Evolutionary conservation across 805 yeast species (phyloP).

Genomic region (Vanderwaltozyma verrucispora): DNA sequence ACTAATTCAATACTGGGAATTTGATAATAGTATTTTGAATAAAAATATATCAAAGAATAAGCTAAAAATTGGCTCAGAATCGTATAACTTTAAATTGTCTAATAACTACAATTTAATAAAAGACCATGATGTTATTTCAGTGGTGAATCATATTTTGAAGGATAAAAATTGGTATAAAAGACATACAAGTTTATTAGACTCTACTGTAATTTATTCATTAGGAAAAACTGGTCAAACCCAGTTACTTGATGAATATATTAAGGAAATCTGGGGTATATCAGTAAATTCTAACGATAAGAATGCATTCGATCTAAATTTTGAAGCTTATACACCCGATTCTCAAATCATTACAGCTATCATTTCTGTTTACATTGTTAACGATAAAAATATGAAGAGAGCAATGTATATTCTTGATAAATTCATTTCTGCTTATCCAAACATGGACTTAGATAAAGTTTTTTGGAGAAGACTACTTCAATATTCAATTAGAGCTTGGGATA

Average conservation of each 20-base stretch:
- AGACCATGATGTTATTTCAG: slow-evolving; percentile 9
- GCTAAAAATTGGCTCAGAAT: background rate
- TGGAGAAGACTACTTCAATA: slow-evolving; percentile 21
- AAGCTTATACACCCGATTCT: slow-evolving; percentile 9
- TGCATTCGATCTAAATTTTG: background rate
- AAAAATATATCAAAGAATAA: background rate
- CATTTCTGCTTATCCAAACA: slow-evolving; percentile 12
- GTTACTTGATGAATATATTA: slow-evolving; percentile 12
- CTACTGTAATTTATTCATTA: slow-evolving; percentile 18
- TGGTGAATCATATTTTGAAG: slow-evolving; percentile 6
- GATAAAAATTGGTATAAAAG: slow-evolving; percentile 4
- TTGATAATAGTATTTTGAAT: background rate
- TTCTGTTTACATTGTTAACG: slow-evolving; percentile 11
- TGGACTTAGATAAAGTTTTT: slow-evolving; percentile 13
- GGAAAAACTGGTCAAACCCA: slow-evolving; percentile 14
- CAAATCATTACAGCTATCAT: slow-evolving; percentile 16
- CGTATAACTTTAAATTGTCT: background rate
- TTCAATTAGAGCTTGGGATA: slow-evolving; percentile 11
- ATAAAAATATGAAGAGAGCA: slow-evolving; percentile 9
- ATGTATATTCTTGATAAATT: slow-evolving; percentile 12
- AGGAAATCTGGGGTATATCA: slow-evolving; percentile 12
- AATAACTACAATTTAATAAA: slow-evolving; percentile 3
- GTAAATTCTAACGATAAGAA: background rate
- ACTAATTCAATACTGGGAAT: slow-evolving; percentile 8
- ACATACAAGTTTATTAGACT: slow-evolving; percentile 9